Conservation (phyloP, 106 monocot species). For the Narthecium ossifragum region DNA sequence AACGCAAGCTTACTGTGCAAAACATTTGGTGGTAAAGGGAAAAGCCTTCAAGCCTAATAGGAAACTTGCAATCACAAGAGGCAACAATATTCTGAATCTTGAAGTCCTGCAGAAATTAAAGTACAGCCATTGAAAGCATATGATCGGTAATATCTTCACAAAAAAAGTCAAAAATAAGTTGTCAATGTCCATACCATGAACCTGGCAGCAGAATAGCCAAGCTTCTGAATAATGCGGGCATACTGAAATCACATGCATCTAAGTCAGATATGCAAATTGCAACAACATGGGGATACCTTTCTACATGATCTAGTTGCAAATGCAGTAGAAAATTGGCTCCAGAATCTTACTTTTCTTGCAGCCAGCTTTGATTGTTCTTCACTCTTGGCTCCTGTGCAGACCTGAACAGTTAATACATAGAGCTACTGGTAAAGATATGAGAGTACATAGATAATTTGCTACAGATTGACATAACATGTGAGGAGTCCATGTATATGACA, state of each 20-base stretch:
- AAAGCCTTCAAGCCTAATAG: slow-evolving; percentile 24
- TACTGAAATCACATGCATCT: slow-evolving; percentile 3
- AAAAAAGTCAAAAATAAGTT: neutral
- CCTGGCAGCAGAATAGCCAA: neutral
- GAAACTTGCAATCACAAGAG: slow-evolving; percentile 31
- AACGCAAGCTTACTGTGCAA: slow-evolving; percentile 14
- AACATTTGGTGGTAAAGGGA: slow-evolving; percentile 8
- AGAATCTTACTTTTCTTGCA: slow-evolving; percentile 17
- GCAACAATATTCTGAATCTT: slow-evolving; percentile 28
- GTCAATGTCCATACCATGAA: slow-evolving; percentile 12
- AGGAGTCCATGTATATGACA: too few species aligned
- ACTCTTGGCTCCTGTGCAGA: slow-evolving; percentile 18
- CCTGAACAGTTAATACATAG: too few species aligned
- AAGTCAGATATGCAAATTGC: neutral
- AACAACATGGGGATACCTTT: neutral
- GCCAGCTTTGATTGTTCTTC: slow-evolving; percentile 14
- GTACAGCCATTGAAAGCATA: too few species aligned
- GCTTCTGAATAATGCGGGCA: slow-evolving; percentile 26
- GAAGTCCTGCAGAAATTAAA: slow-evolving; percentile 13
- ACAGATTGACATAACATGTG: too few species aligned
- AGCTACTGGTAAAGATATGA: too few species aligned
- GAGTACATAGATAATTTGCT: too few species aligned
- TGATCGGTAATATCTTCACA: too few species aligned
- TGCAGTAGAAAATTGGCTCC: too few species aligned
- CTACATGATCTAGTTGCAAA: neutral